Conservation (phyloP, 2,329 filamentous ascomycete genomes). For the Rhynchosporium graminicola region DNA sequence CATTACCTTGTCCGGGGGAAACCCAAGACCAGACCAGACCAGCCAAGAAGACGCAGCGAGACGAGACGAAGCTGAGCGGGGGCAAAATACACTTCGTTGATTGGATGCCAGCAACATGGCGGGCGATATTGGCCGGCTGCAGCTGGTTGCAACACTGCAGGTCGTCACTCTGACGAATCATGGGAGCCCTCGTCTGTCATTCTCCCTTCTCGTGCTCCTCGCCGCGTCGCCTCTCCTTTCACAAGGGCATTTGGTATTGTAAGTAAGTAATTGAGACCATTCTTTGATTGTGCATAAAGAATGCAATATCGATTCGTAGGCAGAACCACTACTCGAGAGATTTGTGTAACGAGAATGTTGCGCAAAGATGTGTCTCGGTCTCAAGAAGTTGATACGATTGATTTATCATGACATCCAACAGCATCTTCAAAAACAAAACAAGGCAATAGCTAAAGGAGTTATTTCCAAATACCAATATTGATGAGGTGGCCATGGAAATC, state of each 20-base stretch:
- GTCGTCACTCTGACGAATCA: constrained; percentile 31
- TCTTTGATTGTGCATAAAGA: neutral
- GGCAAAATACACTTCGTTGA: neutral
- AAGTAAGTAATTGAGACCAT: too few relatives aligned
- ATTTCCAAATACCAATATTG: too few relatives aligned
- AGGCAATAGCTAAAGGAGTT: too few relatives aligned
- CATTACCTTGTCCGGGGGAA: constrained; percentile 2
- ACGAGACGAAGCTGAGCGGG: neutral
- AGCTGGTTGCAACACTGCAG: constrained; percentile 23
- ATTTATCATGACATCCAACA: too few relatives aligned
- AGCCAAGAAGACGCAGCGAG: neutral
- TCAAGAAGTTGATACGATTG: too few relatives aligned
- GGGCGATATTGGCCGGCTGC: constrained; percentile 4
- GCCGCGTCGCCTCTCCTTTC: too few relatives aligned
- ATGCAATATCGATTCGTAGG: neutral
- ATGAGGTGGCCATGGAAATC: constrained; percentile 4
- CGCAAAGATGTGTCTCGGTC: too few relatives aligned
- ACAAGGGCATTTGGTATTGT: too few relatives aligned
- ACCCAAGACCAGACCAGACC: neutral
- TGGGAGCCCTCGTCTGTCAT: neutral
- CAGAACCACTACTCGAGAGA: too few relatives aligned
- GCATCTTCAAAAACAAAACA: too few relatives aligned
- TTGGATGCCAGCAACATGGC: neutral
- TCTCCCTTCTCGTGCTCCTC: neutral
- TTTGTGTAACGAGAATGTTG: too few relatives aligned